Conservation (phyloP, 108 stramenopile genomes). For the Ochromonas danica region DNA sequence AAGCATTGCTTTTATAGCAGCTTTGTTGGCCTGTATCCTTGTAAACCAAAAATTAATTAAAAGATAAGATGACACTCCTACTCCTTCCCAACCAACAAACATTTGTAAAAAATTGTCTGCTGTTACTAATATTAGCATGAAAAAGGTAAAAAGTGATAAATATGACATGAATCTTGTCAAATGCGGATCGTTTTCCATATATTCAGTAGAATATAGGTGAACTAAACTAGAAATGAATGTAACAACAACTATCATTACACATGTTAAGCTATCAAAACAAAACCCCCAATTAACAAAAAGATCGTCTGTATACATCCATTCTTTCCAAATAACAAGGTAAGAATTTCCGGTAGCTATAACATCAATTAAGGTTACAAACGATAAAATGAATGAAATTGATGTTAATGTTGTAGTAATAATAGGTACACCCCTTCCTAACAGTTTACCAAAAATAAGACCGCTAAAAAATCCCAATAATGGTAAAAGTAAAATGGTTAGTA, state of each 20-base stretch:
- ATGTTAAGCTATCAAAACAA: constrained; percentile 54
- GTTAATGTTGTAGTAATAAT: constrained; percentile 33
- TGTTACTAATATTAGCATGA: constrained; percentile 55
- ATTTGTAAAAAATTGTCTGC: constrained; percentile 48
- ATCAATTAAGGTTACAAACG: background rate
- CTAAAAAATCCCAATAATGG: constrained; percentile 35
- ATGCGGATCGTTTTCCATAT: constrained; percentile 53
- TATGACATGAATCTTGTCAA: constrained; percentile 52
- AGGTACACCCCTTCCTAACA: constrained; percentile 40
- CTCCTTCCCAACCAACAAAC: constrained; percentile 58
- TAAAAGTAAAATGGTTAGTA: constrained; percentile 8
- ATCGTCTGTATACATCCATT: constrained; percentile 46
- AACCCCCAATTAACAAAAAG: constrained; percentile 54
- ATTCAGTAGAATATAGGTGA: constrained; percentile 52
- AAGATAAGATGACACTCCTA: constrained; percentile 56
- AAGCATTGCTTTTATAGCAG: constrained; percentile 56
- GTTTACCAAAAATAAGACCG: constrained; percentile 3
- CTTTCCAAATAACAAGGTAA: constrained; percentile 17
- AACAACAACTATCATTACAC: constrained; percentile 44
- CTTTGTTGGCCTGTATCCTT: constrained; percentile 56
- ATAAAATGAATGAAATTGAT: constrained; percentile 32
- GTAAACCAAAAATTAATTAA: constrained; percentile 63
- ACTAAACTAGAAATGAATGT: constrained; percentile 49
- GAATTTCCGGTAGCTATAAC: constrained; percentile 31
- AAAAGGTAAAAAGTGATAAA: constrained; percentile 57